Base-by-base conservation (phyloP, 345 rosid species). In the Salix udensis region DNA sequence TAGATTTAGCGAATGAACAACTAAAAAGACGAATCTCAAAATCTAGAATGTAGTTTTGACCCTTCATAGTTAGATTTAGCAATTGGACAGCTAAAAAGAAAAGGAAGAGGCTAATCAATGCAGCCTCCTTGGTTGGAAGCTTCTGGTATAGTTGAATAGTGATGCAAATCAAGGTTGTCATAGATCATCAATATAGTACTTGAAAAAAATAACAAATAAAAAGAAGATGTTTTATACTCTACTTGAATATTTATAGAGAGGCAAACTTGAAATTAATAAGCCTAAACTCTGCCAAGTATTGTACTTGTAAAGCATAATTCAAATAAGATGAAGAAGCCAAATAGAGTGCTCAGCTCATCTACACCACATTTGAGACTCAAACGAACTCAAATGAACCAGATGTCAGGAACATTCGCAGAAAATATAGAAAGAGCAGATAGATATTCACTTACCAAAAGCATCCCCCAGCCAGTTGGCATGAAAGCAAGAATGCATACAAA, bases 401-500 rank as follows among this genome's bases (percentile, higher is more conserved):
- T 58, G 64, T 58, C 26, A n/a, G 64, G 64, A 58, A 23, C 28
- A 58, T n/a, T 58, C 15, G 64, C 28, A 23, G 13, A 23, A 55
- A 58, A 9, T 23, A 23, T 12, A 0, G 28, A 12, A 11, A n/a
- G 23, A 23, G 64, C 26, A 58, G 26, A n/a, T 55, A 44, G 70
- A 79, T 68, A 44, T 52, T 48, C 4, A 78, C 86, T 88, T 85
- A 95, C 98, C 96, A 91, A 82, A 65, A 96, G 94, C 97, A 96
- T 88, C 40, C 98, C 99, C 99, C 99, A 96, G 7, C 99, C 98
- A 9, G 97, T 96, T 10, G 98, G 99, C 99, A 92, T 92, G 86
- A 96, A 96, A 77, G 97, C 98, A 71, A 96, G 94, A 78, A 96
- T 82, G 86, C 99, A 94, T 19, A 96, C 95, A 71, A 96, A 65